Conservation (phyloP, 345 rosid species). For the Trapa incisa region DNA sequence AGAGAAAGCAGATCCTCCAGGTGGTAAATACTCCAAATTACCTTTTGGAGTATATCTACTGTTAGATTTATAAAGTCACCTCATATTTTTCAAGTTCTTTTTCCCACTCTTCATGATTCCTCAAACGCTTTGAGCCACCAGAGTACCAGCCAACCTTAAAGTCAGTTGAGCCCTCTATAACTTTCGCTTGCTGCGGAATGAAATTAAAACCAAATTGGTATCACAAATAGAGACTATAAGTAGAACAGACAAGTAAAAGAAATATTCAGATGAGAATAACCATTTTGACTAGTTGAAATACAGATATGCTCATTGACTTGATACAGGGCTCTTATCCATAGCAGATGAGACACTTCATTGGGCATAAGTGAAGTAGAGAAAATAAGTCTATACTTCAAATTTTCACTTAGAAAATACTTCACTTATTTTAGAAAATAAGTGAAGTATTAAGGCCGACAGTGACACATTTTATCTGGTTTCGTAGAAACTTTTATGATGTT, state of each 20-base stretch:
- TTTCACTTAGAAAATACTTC: not conserved
- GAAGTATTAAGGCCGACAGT: not conserved
- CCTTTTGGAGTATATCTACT: conserved; percentile 8
- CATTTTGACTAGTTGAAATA: not conserved
- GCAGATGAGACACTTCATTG: not conserved
- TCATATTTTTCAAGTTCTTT: conserved; percentile 56
- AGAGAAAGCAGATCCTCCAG: not conserved
- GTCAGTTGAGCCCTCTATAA: conserved; percentile 52
- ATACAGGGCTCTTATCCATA: not conserved
- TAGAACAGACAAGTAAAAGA: not conserved
- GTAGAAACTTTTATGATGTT: too few species aligned
- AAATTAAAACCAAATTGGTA: conserved; percentile 3
- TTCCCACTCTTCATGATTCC: conserved; percentile 58
- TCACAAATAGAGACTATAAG: conserved; percentile 5
- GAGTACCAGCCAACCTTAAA: conserved; percentile 60
- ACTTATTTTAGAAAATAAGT: not conserved
- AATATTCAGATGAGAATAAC: not conserved
- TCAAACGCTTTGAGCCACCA: conserved; percentile 45
- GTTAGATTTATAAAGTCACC: conserved; percentile 25
- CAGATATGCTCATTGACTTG: not conserved
- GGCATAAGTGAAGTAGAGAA: not conserved
- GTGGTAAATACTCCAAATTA: conserved; percentile 5
- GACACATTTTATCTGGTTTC: too few species aligned
- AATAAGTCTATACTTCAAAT: not conserved
- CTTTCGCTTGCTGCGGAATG: conserved; percentile 70